phyloP scores from a whole-genome alignment of 108 stramenopile species.

The Pseudonitzschia delicatissima region DNA sequence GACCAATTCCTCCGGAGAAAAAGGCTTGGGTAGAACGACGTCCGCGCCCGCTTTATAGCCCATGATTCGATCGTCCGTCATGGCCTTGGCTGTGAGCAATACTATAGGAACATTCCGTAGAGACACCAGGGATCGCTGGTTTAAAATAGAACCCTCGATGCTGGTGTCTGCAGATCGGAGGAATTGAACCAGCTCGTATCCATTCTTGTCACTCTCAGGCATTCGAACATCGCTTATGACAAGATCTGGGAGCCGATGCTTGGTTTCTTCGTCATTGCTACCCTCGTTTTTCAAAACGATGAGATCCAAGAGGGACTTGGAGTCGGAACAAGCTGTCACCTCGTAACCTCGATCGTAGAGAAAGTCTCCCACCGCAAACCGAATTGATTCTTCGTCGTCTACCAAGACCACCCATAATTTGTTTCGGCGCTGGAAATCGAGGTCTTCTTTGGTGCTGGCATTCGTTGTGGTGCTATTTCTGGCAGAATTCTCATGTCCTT shows the following conservation, averaged over 20 bases:
- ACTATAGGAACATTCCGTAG: slow-evolving; percentile 58
- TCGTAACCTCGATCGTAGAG: slow-evolving; percentile 66
- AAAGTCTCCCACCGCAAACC: slow-evolving; percentile 70
- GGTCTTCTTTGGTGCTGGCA: neutral
- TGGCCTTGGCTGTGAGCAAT: slow-evolving; percentile 78
- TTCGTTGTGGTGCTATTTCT: neutral
- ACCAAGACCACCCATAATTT: slow-evolving; percentile 71
- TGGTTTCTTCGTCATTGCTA: neutral
- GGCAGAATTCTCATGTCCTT: neutral
- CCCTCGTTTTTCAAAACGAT: neutral
- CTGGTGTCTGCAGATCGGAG: slow-evolving; percentile 18
- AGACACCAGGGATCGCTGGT: neutral
- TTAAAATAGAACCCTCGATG: neutral
- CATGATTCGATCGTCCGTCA: slow-evolving; percentile 76
- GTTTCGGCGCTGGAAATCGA: slow-evolving; percentile 34
- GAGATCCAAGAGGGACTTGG: slow-evolving; percentile 50
- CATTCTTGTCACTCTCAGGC: slow-evolving; percentile 77
- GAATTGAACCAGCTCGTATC: slow-evolving; percentile 63
- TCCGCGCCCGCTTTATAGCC: slow-evolving; percentile 82
- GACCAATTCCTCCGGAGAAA: slow-evolving; percentile 83
- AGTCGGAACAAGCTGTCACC: slow-evolving; percentile 73
- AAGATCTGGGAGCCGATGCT: slow-evolving; percentile 41
- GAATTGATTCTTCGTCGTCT: slow-evolving; percentile 84
- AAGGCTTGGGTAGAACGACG: slow-evolving; percentile 85
- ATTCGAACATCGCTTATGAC: slow-evolving; percentile 88